A percentile compares a stretch with the other conserved stretches of the same genome.
Evolutionary conservation across 2,329 filamentous ascomycete genomes (phyloP).

Genomic region (Cladosporium sp.): DNA sequence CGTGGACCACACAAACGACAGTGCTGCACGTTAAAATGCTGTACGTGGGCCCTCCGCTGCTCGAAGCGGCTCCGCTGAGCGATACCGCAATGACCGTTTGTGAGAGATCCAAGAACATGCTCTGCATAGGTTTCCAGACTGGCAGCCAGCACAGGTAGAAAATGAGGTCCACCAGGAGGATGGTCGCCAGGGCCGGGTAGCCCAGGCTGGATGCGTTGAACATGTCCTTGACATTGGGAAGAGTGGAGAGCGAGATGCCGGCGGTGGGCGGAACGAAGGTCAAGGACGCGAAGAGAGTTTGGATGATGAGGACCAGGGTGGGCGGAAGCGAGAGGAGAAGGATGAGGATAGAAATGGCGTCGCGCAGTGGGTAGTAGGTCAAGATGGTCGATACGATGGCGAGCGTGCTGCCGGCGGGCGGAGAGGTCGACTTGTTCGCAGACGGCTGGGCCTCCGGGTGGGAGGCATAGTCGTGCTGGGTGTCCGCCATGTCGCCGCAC

Average conservation of each 20-base stretch:
- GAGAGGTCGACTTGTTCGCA: conserved; percentile 55
- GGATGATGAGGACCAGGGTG: conserved; percentile 80
- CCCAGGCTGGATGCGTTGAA: conserved; percentile 77
- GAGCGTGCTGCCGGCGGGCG: conserved; percentile 68
- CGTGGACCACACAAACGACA: conserved; percentile 56
- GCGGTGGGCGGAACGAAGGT: conserved; percentile 81
- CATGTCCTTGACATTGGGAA: conserved; percentile 81
- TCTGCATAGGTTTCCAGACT: conserved; percentile 81
- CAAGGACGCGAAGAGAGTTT: conserved; percentile 85
- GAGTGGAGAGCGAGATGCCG: conserved; percentile 59
- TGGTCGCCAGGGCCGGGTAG: conserved; percentile 79
- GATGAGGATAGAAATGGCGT: conserved; percentile 95
- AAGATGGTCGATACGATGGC: conserved; percentile 82
- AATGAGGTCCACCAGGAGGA: conserved; percentile 80
- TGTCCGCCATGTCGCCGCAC: conserved; percentile 27
- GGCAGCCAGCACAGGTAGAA: conserved; percentile 76
- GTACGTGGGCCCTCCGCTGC: conserved; percentile 63
- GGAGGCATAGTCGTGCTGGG: conserved; percentile 27
- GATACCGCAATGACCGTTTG: conserved; percentile 92
- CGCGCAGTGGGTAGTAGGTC: conserved; percentile 82
- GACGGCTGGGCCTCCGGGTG: conserved; percentile 28
- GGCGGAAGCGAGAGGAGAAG: conserved; percentile 90
- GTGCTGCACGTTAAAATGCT: conserved; percentile 68
- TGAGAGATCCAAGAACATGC: conserved; percentile 81
- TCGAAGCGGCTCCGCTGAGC: conserved; percentile 73